A percentile compares a stretch with the other conserved stretches of the same genome.
Conservation (phyloP, 2,329 filamentous ascomycete genomes). For the Fusarium nanum region DNA sequence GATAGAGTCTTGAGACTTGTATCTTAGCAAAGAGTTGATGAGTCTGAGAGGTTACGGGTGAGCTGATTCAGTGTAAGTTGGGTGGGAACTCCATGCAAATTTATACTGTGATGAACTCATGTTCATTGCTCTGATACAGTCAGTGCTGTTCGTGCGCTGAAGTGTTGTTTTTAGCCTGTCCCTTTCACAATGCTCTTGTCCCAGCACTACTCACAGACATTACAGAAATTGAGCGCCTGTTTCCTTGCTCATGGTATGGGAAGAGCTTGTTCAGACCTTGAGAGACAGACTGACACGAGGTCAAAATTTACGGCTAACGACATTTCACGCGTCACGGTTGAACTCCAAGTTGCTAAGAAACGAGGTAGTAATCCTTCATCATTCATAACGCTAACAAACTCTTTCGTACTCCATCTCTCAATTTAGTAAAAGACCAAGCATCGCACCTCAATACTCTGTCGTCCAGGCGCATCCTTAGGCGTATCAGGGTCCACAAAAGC, state of each 20-base stretch:
- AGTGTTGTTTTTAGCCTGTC: neutral
- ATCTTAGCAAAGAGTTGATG: neutral
- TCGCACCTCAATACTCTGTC: conserved; percentile 45
- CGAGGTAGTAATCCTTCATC: neutral
- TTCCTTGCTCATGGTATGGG: neutral
- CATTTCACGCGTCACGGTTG: no score
- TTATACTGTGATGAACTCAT: neutral
- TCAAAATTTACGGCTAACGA: no score
- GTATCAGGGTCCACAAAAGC: conserved; percentile 43
- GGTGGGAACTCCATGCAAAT: accelerated
- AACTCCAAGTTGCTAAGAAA: no score
- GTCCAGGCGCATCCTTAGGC: conserved; percentile 32
- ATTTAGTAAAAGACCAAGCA: conserved; percentile 44
- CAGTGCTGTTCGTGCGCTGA: neutral
- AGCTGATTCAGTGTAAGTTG: neutral
- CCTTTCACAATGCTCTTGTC: neutral
- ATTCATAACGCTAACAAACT: conserved; percentile 1
- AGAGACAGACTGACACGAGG: no score
- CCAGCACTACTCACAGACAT: neutral
- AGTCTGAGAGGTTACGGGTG: neutral
- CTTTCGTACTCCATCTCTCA: no score
- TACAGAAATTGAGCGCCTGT: neutral
- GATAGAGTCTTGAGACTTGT: neutral
- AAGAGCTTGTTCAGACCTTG: neutral
- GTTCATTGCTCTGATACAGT: accelerated